Evolutionary conservation across 768 basidiomycete species (phyloP), one percentile per base, ranked within the genome.

Genomic region (Exidia glandulosa): DNA sequence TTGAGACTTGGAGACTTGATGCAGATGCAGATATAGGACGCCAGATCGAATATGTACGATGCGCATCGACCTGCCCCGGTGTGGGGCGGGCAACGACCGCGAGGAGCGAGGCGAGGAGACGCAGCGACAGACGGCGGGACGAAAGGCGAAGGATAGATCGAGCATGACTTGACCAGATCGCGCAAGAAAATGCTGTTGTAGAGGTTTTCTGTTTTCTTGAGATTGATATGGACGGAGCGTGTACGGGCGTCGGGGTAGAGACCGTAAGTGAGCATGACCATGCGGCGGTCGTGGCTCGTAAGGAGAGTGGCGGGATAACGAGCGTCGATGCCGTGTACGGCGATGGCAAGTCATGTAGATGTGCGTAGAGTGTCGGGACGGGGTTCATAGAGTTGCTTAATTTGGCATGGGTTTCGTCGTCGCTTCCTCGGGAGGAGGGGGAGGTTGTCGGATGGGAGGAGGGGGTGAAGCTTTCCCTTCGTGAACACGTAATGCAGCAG

Each of bases 271-370:
- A 45, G 41, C 41, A 23, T 45, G 41, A 23, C 41, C 41, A 23
- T 56, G 54, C 19, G 54, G 54, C 54, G 54, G 54, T 33, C 30
- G 32, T 13, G 14, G 32, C 29, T 31, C 32, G 29, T 33, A 60
- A 50, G 3, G 59, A 60, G 33, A 48, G 59, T 59, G 52, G 16
- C 27, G 58, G 32, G 41, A 37, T 56, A 60, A 60, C 32, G 59
- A 60, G 56, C 25, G 59, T 50, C n/a, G 54, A 36, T 45, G 58
- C 32, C 14, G 27, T 19, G 52, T 13, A 36, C 34, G 32, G 32
- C 14, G 31, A 33, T 60, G 29, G 32, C 4, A 25, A 19, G 52
- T 34, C 56, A 37, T 55, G 52, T 16, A 31, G 48, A 48, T 29
- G 33, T 34, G 52, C 32, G 32, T 60, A 37, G 25, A 29, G 33